Conservation (phyloP, 2,329 filamentous ascomycete species). For the Neonectria neomacrospora region DNA sequence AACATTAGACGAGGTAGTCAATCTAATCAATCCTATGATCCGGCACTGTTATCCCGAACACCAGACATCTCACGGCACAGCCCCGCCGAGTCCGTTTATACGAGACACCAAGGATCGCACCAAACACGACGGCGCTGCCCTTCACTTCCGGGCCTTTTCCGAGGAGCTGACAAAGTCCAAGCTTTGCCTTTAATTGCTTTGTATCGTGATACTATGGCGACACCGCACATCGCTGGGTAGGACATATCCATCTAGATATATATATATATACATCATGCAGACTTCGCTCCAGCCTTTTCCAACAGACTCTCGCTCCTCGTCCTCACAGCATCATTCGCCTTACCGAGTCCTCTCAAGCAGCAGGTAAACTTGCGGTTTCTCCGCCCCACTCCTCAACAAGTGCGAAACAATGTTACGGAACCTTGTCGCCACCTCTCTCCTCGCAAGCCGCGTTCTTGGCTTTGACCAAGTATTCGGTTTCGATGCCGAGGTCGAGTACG, state of each 20-base stretch:
- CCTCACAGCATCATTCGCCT: neutral
- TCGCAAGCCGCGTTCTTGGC: constrained; percentile 24
- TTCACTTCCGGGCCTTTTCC: neutral
- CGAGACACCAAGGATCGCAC: neutral
- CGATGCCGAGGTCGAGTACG: constrained; percentile 41
- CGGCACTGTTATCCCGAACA: neutral
- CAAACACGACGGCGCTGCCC: no score
- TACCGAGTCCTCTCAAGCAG: neutral
- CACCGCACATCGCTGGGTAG: neutral
- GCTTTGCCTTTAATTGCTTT: neutral
- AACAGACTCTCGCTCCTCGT: neutral
- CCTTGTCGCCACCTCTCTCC: constrained; percentile 15
- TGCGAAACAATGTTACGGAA: constrained; percentile 23
- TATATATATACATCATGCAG: neutral
- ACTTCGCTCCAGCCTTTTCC: neutral
- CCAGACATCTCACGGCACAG: neutral
- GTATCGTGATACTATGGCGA: neutral
- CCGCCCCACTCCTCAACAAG: neutral
- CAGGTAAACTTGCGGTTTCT: neutral
- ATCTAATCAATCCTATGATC: no score
- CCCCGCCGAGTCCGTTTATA: neutral
- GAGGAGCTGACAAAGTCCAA: neutral
- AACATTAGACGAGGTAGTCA: constrained; percentile 6
- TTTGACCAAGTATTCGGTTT: constrained; percentile 45
- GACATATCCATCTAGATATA: no score